These are phyloP conservation scores for Ophiostoma himal-ulmi DNA, from an alignment of 2,329 filamentous ascomycete genomes.

Conservation along the genomic window DNA sequence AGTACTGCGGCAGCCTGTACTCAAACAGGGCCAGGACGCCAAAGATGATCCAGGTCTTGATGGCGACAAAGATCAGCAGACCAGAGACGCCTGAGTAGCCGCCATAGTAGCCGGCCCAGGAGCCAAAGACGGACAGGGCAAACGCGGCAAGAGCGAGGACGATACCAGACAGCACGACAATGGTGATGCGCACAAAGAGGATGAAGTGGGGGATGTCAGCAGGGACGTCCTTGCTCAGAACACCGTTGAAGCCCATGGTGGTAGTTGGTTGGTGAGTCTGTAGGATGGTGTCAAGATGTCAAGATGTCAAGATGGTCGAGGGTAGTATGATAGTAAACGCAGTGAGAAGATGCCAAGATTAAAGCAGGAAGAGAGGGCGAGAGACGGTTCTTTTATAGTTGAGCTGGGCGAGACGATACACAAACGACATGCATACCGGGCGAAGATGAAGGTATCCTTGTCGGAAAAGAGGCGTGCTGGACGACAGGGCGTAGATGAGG, in stretches of 20 bases:
- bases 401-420: not conserved
- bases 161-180: conserved; percentile 29
- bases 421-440: not conserved
- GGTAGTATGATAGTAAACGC: not conserved
- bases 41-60: conserved; percentile 40
- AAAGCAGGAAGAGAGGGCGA: not conserved
- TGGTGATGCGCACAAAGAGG: conserved; percentile 37
- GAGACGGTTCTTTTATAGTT: not conserved
- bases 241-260: not conserved
- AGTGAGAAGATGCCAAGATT: not conserved
- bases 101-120: not conserved
- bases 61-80: conserved; percentile 42
- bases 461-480: not conserved
- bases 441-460: not conserved
- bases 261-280: not conserved
- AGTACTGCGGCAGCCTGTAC: conserved; percentile 35
- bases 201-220: conserved; percentile 22
- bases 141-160: conserved; percentile 26
- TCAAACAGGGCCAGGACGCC: conserved; percentile 37
- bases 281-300: not conserved
- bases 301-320: not conserved
- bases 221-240: conserved; percentile 1
- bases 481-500: not conserved
- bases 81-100: conserved; percentile 34
- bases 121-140: not conserved